These are phyloP conservation scores for Diospyros kaki DNA, from an alignment of 148 eudicot species.

Conservation along the genomic window DNA sequence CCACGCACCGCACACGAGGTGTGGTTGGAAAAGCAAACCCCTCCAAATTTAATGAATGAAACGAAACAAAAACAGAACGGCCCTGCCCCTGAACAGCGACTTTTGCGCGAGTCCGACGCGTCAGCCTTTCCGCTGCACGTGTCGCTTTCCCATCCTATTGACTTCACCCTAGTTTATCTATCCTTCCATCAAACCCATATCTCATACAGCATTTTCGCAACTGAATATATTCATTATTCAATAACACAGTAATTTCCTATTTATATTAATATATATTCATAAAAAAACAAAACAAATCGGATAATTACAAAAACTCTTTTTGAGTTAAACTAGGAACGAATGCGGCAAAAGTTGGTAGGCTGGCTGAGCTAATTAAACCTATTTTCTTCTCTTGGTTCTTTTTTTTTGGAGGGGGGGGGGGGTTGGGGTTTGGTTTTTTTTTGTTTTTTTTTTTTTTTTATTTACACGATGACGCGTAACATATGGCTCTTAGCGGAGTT, in stretches of 20 bases:
- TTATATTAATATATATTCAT: too few species aligned
- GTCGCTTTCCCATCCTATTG: constrained; percentile 28
- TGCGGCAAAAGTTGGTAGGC: neutral
- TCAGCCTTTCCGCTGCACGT: constrained; percentile 27
- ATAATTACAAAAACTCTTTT: neutral
- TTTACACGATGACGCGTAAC: constrained; percentile 55
- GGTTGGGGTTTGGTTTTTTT: neutral
- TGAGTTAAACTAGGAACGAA: neutral
- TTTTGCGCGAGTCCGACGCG: constrained; percentile 49
- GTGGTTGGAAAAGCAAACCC: neutral
- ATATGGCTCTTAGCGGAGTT: constrained; percentile 51
- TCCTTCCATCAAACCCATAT: too few species aligned
- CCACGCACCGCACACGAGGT: neutral
- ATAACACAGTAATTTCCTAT: too few species aligned
- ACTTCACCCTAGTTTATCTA: neutral
- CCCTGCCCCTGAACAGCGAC: constrained; percentile 28
- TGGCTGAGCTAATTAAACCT: neutral
- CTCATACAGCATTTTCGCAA: too few species aligned
- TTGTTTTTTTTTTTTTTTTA: neutral
- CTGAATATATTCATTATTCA: too few species aligned
- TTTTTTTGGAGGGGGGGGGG: neutral
- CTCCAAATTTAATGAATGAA: neutral
- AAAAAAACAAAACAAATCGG: too few species aligned
- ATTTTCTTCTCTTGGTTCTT: neutral
- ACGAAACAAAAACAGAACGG: neutral